Percentiles rank a stretch among this genome's conserved stretches.
phyloP scores from a whole-genome alignment of 2,329 filamentous ascomycete genomes.

The Colletotrichum acutatum region DNA sequence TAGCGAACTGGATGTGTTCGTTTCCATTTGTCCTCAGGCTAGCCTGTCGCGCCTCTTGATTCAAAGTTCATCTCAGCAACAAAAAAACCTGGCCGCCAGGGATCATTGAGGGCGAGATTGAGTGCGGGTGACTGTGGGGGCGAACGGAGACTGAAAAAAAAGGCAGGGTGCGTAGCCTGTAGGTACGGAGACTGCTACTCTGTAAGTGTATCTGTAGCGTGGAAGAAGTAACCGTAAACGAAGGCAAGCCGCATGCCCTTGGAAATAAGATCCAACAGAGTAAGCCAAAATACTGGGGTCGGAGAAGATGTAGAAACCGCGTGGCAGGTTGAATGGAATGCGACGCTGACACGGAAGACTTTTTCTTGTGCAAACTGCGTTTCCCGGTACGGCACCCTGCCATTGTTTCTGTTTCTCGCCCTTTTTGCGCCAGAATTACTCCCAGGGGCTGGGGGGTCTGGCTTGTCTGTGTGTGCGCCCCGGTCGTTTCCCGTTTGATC shows the following conservation, averaged over 20 bases:
- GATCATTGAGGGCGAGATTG: background rate
- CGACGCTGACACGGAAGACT: slow-evolving; percentile 5
- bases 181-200: too few relatives aligned
- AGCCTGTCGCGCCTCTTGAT: slow-evolving; percentile 19
- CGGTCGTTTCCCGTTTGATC: slow-evolving; percentile 11
- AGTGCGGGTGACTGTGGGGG: background rate
- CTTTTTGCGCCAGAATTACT: background rate
- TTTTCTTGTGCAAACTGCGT: slow-evolving; percentile 1
- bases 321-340: slow-evolving; percentile 24
- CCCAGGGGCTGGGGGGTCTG: background rate
- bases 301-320: slow-evolving; percentile 4
- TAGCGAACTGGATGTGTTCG: slow-evolving; percentile 32
- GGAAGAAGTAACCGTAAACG: background rate
- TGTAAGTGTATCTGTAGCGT: too few relatives aligned
- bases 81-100: slow-evolving; percentile 11
- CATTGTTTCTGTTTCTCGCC: slow-evolving; percentile 32
- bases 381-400: slow-evolving; percentile 1
- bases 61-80: slow-evolving; percentile 31
- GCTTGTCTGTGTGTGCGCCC: background rate
- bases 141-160: background rate
- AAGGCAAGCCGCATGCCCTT: background rate
- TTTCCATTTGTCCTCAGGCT: slow-evolving; percentile 26
- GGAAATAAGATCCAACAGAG: background rate
- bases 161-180: background rate
- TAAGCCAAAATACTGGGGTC: background rate